Evolutionary conservation across 2,329 filamentous ascomycete genomes (phyloP), one percentile per base, ranked within the genome.

Genomic region (Ceratocystis lukuohia): DNA sequence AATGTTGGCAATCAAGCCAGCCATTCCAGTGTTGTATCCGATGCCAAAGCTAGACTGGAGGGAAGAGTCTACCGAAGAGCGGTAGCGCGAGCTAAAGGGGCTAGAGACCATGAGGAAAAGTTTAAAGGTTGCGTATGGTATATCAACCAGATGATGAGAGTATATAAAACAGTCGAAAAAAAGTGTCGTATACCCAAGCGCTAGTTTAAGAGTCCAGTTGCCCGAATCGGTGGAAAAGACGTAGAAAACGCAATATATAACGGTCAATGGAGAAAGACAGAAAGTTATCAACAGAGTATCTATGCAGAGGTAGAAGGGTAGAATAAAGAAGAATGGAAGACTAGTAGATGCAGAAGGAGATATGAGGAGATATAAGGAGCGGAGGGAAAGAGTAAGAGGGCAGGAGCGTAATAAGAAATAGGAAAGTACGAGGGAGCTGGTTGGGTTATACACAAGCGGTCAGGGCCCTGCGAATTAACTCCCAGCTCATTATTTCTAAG

Each of bases 1-100:
- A 28, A 68, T 68, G 44, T 68, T 68, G 37, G 67, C 64, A 41
- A 68, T 66, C 25, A 68, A 66, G 45, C 64, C 67, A 46, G 67
- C 50, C 67, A 68, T 68, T 15, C 64, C 33, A 44, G 48, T 64
- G 44, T 68, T 66, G 57, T 46, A 61, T n/a, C 61, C 25, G 15
- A 64, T n/a, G 12, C 67, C 64, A 45, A 66, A 66, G 30, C 61
- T 50, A 25, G 64, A 61, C 28, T 64, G 64, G n/a, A 61, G 44
- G 37, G 50, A 25, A 62, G 61, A 64, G 64, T 68, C 67, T 61
- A 61, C 64, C 17, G 66, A 67, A 33, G 67, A 66, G 1, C 61
- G 61, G 44, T 66, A 64, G 30, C 63, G 67, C 12, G 62, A 65
- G 61, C 63, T 61, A 30, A 68, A 68, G 3, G 64, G 67, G 22